Evolutionary conservation across 768 basidiomycete species (phyloP).

Genomic region (Lactifluus piperatus): DNA sequence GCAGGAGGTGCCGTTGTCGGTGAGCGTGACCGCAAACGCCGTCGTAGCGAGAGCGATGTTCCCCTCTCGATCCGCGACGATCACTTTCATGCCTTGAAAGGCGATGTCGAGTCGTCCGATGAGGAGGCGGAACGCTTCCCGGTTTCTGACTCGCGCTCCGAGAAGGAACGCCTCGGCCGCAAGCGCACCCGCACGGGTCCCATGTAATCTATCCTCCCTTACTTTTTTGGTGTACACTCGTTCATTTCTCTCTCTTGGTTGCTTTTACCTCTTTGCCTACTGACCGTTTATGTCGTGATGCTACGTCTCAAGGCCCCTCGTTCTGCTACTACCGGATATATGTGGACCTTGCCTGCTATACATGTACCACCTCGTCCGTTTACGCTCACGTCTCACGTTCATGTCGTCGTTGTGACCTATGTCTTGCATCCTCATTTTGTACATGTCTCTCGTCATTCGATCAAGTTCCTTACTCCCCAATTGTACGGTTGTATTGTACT

Average conservation of each 20-base stretch:
- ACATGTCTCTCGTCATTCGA: constrained; percentile 10
- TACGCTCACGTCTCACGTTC: constrained; percentile 7
- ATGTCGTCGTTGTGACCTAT: constrained; percentile 8
- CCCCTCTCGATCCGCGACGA: constrained; percentile 5
- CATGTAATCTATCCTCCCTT: constrained; percentile 4
- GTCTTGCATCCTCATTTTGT: constrained; percentile 14
- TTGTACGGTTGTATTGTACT: constrained; percentile 9
- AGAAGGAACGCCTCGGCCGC: constrained; percentile 12
- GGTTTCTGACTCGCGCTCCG: constrained; percentile 17
- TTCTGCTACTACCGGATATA: background rate
- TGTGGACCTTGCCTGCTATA: constrained; percentile 13
- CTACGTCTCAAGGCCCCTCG: background rate
- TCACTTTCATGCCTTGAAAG: constrained; percentile 4
- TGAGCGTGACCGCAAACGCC: constrained; percentile 10
- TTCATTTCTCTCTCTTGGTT: background rate
- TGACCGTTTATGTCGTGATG: constrained; percentile 1
- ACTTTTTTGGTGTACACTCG: background rate
- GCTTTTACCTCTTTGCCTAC: background rate
- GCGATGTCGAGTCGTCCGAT: constrained; percentile 7
- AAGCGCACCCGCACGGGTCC: constrained; percentile 16
- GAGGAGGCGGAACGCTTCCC: constrained; percentile 14
- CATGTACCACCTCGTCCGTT: constrained; percentile 8
- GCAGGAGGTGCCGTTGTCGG: background rate
- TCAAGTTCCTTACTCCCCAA: background rate
- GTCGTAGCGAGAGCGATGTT: constrained; percentile 7